Evolutionary conservation across 2,329 filamentous ascomycete species (phyloP).

Genomic region (Juglanconis juglandina): DNA sequence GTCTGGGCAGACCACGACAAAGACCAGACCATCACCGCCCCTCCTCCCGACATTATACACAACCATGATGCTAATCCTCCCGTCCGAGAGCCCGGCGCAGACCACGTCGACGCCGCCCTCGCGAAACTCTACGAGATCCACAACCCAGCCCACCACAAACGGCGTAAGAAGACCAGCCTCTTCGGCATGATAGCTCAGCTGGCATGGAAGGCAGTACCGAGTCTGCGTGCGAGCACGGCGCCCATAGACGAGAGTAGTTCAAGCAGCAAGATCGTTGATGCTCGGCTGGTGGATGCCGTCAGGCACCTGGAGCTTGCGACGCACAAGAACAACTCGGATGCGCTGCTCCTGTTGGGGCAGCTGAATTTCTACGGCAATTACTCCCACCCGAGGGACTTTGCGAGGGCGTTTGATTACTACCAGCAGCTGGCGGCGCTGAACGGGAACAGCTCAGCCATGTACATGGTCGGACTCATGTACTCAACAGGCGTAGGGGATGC

Average conservation of each 20-base stretch:
- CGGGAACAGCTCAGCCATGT: constrained; percentile 88
- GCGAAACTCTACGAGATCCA: constrained; percentile 49
- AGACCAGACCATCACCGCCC: constrained; percentile 16
- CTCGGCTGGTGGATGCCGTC: constrained; percentile 49
- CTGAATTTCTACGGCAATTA: constrained; percentile 98
- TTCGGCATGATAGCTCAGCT: constrained; percentile 43
- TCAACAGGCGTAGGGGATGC: constrained; percentile 83
- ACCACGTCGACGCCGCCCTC: constrained; percentile 51
- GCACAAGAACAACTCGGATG: constrained; percentile 67
- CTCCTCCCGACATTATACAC: constrained; percentile 14
- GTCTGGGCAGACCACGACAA: constrained; percentile 36
- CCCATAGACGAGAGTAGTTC: constrained; percentile 29
- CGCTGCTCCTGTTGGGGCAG: constrained; percentile 83
- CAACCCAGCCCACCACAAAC: constrained; percentile 37
- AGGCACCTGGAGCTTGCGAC: constrained; percentile 51
- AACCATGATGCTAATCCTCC: constrained; percentile 14
- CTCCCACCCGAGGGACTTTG: constrained; percentile 78
- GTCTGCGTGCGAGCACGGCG: constrained; percentile 45
- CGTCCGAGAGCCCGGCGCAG: constrained; percentile 38
- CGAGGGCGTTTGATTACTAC: constrained; percentile 77
- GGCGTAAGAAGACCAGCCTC: constrained; percentile 40
- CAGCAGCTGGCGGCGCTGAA: constrained; percentile 68
- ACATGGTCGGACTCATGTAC: constrained; percentile 95
- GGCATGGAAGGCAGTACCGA: constrained; percentile 47
- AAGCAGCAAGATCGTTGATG: constrained; percentile 33